Conservation (phyloP, 352 stramenopile genomes). For the Phytopythium montanum region DNA sequence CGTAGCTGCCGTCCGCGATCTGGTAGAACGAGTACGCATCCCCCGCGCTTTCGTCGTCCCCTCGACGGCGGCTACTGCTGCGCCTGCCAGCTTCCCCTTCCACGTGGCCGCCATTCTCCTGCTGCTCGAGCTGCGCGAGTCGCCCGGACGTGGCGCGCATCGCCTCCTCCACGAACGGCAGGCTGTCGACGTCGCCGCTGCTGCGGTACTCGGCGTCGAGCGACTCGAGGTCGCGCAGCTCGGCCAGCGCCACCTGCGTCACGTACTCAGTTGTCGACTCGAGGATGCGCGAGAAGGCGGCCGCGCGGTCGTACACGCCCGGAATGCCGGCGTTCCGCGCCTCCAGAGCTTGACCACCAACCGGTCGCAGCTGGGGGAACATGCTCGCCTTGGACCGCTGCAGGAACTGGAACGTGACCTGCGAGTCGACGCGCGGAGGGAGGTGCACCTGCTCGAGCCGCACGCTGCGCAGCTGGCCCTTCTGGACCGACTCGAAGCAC, state of each 20-base stretch:
- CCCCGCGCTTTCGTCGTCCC: conserved; percentile 1
- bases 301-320: conserved; percentile 64
- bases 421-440: conserved; percentile 45
- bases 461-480: conserved; percentile 73
- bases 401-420: conserved; percentile 71
- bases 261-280: conserved; percentile 69
- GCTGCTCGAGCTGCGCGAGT: conserved; percentile 33
- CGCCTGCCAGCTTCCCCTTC: conserved; percentile 9
- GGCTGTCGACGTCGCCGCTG: conserved; percentile 61
- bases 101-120: conserved; percentile 11
- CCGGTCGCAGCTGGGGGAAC: conserved; percentile 49
- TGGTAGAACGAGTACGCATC: conserved; percentile 87
- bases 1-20: conserved; percentile 78
- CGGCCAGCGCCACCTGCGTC: conserved; percentile 45
- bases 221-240: conserved; percentile 66
- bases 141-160: conserved; percentile 66
- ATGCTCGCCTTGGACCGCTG: conserved; percentile 67
- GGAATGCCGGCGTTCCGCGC: conserved; percentile 41
- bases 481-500: conserved; percentile 87
- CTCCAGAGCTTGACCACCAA: background rate
- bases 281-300: conserved; percentile 67
- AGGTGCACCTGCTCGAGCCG: conserved; percentile 54
- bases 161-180: conserved; percentile 78
- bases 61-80: background rate
- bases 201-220: conserved; percentile 73